A percentile compares a stretch with the other conserved stretches of the same genome.
Evolutionary conservation across 2,329 filamentous ascomycete species (phyloP).

Genomic region (Aspergillus sp.): DNA sequence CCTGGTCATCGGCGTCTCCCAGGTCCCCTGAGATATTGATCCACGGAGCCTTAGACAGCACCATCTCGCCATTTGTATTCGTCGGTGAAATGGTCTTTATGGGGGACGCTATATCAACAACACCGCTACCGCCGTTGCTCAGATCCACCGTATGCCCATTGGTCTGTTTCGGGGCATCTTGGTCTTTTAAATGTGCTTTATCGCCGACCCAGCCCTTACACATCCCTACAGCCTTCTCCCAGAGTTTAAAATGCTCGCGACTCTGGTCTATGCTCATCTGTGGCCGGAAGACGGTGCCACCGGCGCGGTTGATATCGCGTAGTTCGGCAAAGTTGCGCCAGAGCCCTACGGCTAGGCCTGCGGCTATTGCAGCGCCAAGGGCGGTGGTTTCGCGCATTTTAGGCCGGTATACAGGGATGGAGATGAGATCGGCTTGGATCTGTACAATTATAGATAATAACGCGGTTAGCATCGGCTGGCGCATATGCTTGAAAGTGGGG

Average conservation of each 20-base stretch:
- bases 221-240: constrained; percentile 75
- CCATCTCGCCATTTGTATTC: constrained; percentile 17
- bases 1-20: constrained; percentile 36
- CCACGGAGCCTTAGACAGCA: constrained; percentile 16
- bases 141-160: background rate
- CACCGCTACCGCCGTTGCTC: background rate
- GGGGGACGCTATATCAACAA: background rate
- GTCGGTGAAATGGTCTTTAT: constrained; percentile 12
- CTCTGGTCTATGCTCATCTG: constrained; percentile 56
- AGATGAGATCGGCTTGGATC: constrained; percentile 79
- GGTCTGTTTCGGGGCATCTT: background rate
- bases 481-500: no score
- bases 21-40: constrained; percentile 27
- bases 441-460: constrained; percentile 28
- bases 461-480: background rate
- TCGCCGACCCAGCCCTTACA: constrained; percentile 62
- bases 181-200: background rate
- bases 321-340: constrained; percentile 76
- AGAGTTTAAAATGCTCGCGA: constrained; percentile 61
- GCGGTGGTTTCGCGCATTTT: constrained; percentile 86
- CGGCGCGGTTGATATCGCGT: constrained; percentile 67
- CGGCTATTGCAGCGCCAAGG: constrained; percentile 80
- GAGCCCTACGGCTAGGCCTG: constrained; percentile 74
- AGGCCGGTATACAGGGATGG: constrained; percentile 76
- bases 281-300: constrained; percentile 70